Percentiles rank a stretch among this genome's conserved stretches.
These are phyloP conservation scores for Fraxinus velutina DNA, from an alignment of 305 asterid species.

Conservation along the genomic window DNA sequence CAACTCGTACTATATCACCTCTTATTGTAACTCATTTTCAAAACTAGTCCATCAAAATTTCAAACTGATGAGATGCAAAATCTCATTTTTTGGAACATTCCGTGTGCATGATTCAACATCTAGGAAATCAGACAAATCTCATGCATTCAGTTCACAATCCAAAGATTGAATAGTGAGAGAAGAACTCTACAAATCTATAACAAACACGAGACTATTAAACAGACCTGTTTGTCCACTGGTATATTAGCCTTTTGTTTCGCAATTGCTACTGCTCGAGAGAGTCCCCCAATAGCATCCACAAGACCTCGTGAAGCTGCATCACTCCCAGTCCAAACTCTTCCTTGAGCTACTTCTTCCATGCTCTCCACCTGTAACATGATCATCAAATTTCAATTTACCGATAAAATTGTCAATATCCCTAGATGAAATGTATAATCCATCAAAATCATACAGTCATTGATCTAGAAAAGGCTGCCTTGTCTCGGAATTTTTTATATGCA, in stretches of 20 bases:
- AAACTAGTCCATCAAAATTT: not conserved
- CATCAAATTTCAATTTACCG: constrained; percentile 23
- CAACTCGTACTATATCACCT: not conserved
- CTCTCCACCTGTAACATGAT: constrained; percentile 52
- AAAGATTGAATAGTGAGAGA: not conserved
- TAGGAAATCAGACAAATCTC: not conserved
- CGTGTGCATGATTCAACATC: not conserved
- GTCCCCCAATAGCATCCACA: constrained; percentile 83
- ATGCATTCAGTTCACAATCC: constrained; percentile 1
- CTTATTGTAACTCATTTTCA: not conserved
- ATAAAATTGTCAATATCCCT: not conserved
- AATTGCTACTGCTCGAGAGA: constrained; percentile 81
- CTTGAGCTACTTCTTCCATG: constrained; percentile 95
- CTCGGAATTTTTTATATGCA: constrained; percentile 71
- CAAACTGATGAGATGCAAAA: not conserved
- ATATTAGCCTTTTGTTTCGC: constrained; percentile 83
- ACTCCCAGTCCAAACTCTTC: constrained; percentile 91
- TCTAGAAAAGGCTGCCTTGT: constrained; percentile 91
- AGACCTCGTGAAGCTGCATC: constrained; percentile 81
- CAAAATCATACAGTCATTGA: constrained; percentile 67
- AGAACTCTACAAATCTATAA: constrained; percentile 5
- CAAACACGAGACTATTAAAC: constrained; percentile 9
- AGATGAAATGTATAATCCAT: constrained; percentile 22
- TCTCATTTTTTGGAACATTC: not conserved
- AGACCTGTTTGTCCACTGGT: constrained; percentile 70